phyloP scores from a whole-genome alignment of 2,329 filamentous ascomycete genomes.

The Catunica adiposa region DNA sequence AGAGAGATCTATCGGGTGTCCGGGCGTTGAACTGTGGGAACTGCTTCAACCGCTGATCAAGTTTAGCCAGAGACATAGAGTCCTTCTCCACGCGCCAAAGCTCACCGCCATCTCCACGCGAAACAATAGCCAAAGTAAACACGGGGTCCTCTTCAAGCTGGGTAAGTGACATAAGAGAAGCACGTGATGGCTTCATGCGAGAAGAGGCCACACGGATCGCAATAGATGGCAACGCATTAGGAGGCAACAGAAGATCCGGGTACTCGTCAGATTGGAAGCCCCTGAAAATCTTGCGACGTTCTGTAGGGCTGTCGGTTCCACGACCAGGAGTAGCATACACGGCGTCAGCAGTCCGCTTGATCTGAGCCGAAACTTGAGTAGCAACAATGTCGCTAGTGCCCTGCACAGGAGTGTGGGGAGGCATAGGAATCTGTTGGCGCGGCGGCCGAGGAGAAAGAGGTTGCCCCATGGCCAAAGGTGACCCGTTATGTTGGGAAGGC shows the following conservation, averaged over 20 bases:
- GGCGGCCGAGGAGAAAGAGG: conserved; percentile 58
- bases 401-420: conserved; percentile 44
- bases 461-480: conserved; percentile 22
- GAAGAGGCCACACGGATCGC: conserved; percentile 81
- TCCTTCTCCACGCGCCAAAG: conserved; percentile 94
- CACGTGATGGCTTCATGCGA: conserved; percentile 78
- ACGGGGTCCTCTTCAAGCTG: conserved; percentile 82
- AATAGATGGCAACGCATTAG: conserved; percentile 75
- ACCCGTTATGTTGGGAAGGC: neutral
- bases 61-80: conserved; percentile 57
- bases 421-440: conserved; percentile 55
- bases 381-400: conserved; percentile 17
- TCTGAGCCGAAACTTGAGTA: conserved; percentile 21
- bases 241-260: conserved; percentile 68
- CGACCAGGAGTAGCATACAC: neutral
- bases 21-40: conserved; percentile 50
- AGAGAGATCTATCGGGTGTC: conserved; percentile 71
- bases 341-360: conserved; percentile 15
- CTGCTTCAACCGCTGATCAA: conserved; percentile 69
- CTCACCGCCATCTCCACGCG: conserved; percentile 58
- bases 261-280: conserved; percentile 75
- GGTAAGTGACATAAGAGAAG: conserved; percentile 65
- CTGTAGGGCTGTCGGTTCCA: conserved; percentile 24
- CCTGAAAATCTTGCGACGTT: conserved; percentile 45
- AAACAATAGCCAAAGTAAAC: conserved; percentile 76